These are phyloP conservation scores for Leucocoprinus birnbaumii DNA, from an alignment of 768 basidiomycete genomes.

Conservation along the genomic window DNA sequence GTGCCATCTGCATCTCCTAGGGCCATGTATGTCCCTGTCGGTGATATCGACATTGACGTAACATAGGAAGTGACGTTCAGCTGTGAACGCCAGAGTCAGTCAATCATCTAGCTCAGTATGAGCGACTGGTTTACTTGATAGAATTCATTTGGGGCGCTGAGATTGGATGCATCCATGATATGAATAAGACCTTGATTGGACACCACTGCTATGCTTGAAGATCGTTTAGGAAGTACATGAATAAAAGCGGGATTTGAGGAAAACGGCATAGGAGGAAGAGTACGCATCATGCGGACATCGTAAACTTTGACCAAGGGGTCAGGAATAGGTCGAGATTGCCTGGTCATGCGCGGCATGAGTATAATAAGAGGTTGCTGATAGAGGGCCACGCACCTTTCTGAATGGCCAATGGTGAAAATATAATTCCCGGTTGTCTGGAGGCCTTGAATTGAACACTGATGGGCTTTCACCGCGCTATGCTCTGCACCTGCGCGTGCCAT, in stretches of 20 bases:
- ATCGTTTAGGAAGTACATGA: conserved; percentile 71
- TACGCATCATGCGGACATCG: conserved; percentile 80
- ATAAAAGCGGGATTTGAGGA: conserved; percentile 86
- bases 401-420: conserved; percentile 85
- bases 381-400: conserved; percentile 57
- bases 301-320: conserved; percentile 94
- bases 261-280: conserved; percentile 85
- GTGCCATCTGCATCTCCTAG: conserved; percentile 87
- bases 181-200: conserved; percentile 84
- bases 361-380: neutral
- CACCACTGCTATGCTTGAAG: conserved; percentile 69
- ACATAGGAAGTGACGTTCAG: conserved; percentile 74
- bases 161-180: conserved; percentile 77
- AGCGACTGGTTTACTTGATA: conserved; percentile 59
- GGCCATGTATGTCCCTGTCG: conserved; percentile 87
- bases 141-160: conserved; percentile 66
- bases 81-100: conserved; percentile 34
- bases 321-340: conserved; percentile 83
- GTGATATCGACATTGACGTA: conserved; percentile 77
- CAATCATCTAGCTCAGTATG: neutral
- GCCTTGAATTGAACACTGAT: conserved; percentile 79
- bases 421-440: conserved; percentile 78
- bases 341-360: conserved; percentile 23
- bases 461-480: conserved; percentile 62
- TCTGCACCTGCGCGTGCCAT: conserved; percentile 47